Conservation (phyloP, 202 grass and related monocot genomes). For the Carex arenaria region DNA sequence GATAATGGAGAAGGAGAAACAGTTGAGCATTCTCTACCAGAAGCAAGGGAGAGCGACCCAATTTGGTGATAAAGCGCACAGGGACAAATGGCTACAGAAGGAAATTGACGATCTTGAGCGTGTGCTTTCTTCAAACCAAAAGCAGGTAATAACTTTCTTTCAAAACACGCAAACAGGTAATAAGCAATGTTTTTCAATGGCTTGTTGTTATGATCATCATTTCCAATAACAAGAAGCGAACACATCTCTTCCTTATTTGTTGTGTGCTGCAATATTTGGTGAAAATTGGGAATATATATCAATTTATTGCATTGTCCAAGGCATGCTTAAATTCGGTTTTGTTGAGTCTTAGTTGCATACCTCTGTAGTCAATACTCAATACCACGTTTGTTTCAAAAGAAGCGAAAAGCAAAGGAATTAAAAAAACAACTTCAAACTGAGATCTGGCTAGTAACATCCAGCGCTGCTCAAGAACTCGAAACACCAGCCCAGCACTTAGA, state of each 20-base stretch:
- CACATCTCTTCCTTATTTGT: not conserved
- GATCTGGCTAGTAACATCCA: not conserved
- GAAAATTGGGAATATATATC: not conserved
- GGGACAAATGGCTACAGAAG: slow-evolving; percentile 92
- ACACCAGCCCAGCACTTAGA: not conserved
- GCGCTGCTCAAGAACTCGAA: not conserved
- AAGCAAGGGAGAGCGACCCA: slow-evolving; percentile 97
- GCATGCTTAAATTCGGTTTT: not conserved
- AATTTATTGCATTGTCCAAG: not conserved
- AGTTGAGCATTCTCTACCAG: slow-evolving; percentile 96
- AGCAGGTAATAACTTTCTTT: slow-evolving; percentile 52
- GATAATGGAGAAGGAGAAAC: slow-evolving; percentile 97
- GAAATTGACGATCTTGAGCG: slow-evolving; percentile 95
- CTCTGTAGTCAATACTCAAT: not conserved
- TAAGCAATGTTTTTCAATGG: not conserved
- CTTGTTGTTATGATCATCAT: not conserved
- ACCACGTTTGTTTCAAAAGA: not conserved
- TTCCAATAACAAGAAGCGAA: not conserved
- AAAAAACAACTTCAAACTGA: not conserved
- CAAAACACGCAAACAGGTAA: not conserved
- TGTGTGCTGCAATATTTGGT: not conserved
- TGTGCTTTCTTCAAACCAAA: slow-evolving; percentile 76
- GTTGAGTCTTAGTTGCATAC: not conserved
- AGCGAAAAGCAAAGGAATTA: not conserved
- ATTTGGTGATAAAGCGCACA: slow-evolving; percentile 77